Conservation (phyloP, 192 early-diverging fungal genomes). For the Coemansia sp. region DNA sequence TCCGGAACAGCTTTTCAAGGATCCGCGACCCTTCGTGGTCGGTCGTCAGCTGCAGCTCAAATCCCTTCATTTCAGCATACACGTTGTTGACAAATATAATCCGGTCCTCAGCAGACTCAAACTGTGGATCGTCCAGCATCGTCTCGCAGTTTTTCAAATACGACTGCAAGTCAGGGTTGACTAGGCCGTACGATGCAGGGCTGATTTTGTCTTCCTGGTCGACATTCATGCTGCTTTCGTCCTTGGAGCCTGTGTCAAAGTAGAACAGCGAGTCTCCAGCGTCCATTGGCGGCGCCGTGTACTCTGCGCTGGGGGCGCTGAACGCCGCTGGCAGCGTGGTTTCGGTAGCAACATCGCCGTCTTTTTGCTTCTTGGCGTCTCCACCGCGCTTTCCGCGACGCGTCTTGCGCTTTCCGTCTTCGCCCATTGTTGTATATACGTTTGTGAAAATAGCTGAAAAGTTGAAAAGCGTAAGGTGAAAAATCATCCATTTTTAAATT, state of each 20-base stretch:
- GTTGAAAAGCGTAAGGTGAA: not conserved
- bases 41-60: conserved; percentile 72
- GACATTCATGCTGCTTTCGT: not conserved
- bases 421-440: conserved; percentile 9
- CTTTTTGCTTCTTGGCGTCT: conserved; percentile 13
- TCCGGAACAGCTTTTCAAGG: conserved; percentile 74
- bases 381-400: conserved; percentile 29
- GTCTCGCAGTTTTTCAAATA: conserved; percentile 65
- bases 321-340: not conserved
- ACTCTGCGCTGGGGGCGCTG: not conserved
- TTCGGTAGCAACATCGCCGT: not conserved
- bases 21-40: conserved; percentile 75
- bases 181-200: conserved; percentile 31
- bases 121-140: conserved; percentile 59
- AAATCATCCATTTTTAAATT: not conserved
- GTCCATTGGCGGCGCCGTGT: conserved; percentile 24
- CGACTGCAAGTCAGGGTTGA: conserved; percentile 33
- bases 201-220: conserved; percentile 10
- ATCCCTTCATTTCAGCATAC: conserved; percentile 71
- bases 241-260: conserved; percentile 3
- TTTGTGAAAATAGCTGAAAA: not conserved
- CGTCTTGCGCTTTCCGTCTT: conserved; percentile 18
- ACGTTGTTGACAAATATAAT: conserved; percentile 74
- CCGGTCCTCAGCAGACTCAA: conserved; percentile 61
- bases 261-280: conserved; percentile 10